A percentile compares a stretch with the other conserved stretches of the same genome.
Evolutionary conservation across 495 filamentous ascomycete species (phyloP).

Genomic region (Aspergillus panamensis): DNA sequence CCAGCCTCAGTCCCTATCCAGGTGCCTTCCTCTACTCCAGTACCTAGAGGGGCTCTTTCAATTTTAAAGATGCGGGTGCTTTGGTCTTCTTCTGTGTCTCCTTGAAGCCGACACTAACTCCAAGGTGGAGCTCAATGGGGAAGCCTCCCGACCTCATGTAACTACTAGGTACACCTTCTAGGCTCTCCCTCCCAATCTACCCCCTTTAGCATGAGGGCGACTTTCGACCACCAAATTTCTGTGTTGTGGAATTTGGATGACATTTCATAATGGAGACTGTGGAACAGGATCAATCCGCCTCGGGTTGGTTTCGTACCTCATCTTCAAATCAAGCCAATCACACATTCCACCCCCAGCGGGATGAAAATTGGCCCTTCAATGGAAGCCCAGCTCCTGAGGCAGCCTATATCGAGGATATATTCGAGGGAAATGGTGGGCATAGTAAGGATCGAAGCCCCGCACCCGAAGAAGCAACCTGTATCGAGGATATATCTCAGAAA

Average conservation of each 20-base stretch:
- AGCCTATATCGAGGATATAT: constrained; percentile 1
- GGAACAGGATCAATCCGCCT: background rate
- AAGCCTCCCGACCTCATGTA: background rate
- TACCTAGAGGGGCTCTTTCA: no score
- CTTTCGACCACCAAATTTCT: background rate
- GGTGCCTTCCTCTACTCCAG: no score
- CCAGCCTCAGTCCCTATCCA: no score
- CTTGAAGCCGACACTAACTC: background rate
- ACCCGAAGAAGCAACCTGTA: background rate
- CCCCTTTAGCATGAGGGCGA: background rate
- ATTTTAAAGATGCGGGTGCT: background rate
- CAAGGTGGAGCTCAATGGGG: no score
- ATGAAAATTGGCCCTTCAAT: background rate
- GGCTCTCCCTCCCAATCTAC: background rate
- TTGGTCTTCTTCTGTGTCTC: background rate
- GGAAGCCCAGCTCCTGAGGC: background rate
- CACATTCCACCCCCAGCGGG: background rate
- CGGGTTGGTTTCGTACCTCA: background rate
- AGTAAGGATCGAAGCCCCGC: background rate
- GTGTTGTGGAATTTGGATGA: background rate
- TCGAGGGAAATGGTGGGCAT: background rate
- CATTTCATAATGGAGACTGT: background rate
- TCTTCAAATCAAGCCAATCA: background rate
- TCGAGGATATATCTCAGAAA: background rate
- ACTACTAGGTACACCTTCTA: background rate